phyloP scores from a whole-genome alignment of 345 rosid genomes.

The Aurinia saxatilis region DNA sequence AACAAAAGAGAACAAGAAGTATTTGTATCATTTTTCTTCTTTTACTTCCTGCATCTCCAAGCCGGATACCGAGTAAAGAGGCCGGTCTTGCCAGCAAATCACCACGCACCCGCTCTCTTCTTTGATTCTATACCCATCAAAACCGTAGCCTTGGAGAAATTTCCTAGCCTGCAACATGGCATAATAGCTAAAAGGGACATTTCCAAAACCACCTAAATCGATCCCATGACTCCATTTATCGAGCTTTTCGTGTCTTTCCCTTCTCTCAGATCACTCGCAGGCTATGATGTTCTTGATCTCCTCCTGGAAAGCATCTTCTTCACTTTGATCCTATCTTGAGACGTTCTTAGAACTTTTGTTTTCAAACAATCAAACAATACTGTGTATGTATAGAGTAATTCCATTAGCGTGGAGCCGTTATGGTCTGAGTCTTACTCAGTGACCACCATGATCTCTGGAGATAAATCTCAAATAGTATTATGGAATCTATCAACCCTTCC shows the following conservation, averaged over 20 bases:
- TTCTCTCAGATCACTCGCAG: constrained; percentile 76
- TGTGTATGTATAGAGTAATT: constrained; percentile 72
- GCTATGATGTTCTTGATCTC: constrained; percentile 86
- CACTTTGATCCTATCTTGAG: constrained; percentile 64
- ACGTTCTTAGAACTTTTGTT: constrained; percentile 60
- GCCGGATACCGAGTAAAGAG: constrained; percentile 77
- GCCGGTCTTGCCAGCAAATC: constrained; percentile 87
- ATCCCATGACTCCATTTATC: constrained; percentile 84
- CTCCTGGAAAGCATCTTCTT: constrained; percentile 83
- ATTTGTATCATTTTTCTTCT: constrained; percentile 8
- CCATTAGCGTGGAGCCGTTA: constrained; percentile 66
- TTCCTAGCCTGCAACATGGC: constrained; percentile 67
- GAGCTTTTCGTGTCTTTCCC: constrained; percentile 81
- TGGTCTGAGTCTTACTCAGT: constrained; percentile 79
- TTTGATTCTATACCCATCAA: constrained; percentile 64
- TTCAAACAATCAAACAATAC: constrained; percentile 88
- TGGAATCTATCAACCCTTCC: constrained; percentile 60
- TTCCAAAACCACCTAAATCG: constrained; percentile 65
- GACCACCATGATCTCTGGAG: constrained; percentile 74
- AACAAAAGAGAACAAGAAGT: constrained; percentile 10
- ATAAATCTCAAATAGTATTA: constrained; percentile 47
- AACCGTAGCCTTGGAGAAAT: constrained; percentile 62
- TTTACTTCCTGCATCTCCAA: constrained; percentile 76
- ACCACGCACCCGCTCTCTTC: constrained; percentile 73
- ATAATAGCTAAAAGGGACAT: constrained; percentile 56